These are phyloP conservation scores for Debaryomyces hansenii DNA, from an alignment of 805 yeast species.

Conservation along the genomic window DNA sequence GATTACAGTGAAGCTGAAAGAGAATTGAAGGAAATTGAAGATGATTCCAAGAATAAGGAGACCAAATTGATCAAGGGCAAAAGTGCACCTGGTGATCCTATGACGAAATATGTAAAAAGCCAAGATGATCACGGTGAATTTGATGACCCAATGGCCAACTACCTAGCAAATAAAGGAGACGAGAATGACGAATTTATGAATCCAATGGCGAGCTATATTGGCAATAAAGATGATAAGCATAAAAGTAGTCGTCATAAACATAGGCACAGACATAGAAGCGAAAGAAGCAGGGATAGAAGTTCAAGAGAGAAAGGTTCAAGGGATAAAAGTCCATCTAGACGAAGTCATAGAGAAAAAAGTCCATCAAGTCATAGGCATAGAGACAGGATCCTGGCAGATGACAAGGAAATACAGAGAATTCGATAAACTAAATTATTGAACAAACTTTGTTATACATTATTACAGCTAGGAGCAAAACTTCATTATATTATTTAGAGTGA, in stretches of 20 bases:
- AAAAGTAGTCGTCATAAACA: slow-evolving; percentile 4
- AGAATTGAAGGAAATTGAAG: slow-evolving; percentile 6
- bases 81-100: not conserved
- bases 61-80: slow-evolving; percentile 5
- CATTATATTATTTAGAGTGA: no score
- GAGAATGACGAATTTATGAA: slow-evolving; percentile 37
- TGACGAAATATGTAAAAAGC: slow-evolving; percentile 4
- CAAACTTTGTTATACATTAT: no score
- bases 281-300: not conserved
- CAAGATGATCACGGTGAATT: slow-evolving; percentile 31
- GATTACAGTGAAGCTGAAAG: slow-evolving; percentile 21
- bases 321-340: not conserved
- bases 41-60: slow-evolving; percentile 2
- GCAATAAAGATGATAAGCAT: slow-evolving; percentile 7
- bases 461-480: no score
- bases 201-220: slow-evolving; percentile 21
- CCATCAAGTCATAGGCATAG: no score
- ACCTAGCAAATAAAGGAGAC: slow-evolving; percentile 5
- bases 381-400: no score
- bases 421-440: no score
- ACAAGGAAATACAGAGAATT: no score
- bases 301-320: slow-evolving; percentile 1
- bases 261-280: not conserved
- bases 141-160: slow-evolving; percentile 30
- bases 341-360: not conserved